Base-by-base conservation (phyloP, 2,329 filamentous ascomycete species). In the Lachnellula cervina region DNA sequence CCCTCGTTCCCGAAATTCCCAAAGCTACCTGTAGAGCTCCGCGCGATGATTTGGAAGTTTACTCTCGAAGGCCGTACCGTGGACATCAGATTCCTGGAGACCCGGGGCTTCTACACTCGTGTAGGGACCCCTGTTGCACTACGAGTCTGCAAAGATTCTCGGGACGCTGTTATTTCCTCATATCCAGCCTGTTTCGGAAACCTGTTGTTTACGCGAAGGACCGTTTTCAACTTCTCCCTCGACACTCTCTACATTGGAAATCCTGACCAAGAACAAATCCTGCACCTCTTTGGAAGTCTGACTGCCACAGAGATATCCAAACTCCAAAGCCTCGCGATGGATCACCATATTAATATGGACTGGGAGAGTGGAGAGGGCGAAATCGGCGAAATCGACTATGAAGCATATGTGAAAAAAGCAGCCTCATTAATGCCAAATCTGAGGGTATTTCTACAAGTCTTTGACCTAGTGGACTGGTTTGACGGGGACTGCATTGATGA, bases 11-110 rank as follows among this genome's bases (percentile, higher is more conserved):
- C 43, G 4, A 5, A 38, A 6, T 65, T 65, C 19, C 16, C 28
- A 14, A 50, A 54, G 5, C 56, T 64, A 21, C 64, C 64, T 13
- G 49, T 42, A 13, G 64, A 66, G 37, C 46, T 64, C 7, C 57
- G 58, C 7, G 17, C 19, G 2, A 59, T 52, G 6, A 62, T 63
- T 9, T 66, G 61, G 61, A 28, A 56, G 1, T 34, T 59, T 2
- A 54, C 58, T 9, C 48, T 65, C 6, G 8, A 45, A n/a, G 51
- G 58, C 16, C 56, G 60, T 8, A 19, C 28, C 3, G 49, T 64
- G 3, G 56, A 58, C 35, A 17, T 65, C 6, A 1, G 38, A 4
- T 59, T 25, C 40, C 11, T 4, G 16, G 1, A 25, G 4, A 38
- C 49, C 16, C 28, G 43, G 17, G 61, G 59, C 16, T 62, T 61